Evolutionary conservation across 495 filamentous ascomycete genomes (phyloP).

Genomic region (Jackrogersella minutella): DNA sequence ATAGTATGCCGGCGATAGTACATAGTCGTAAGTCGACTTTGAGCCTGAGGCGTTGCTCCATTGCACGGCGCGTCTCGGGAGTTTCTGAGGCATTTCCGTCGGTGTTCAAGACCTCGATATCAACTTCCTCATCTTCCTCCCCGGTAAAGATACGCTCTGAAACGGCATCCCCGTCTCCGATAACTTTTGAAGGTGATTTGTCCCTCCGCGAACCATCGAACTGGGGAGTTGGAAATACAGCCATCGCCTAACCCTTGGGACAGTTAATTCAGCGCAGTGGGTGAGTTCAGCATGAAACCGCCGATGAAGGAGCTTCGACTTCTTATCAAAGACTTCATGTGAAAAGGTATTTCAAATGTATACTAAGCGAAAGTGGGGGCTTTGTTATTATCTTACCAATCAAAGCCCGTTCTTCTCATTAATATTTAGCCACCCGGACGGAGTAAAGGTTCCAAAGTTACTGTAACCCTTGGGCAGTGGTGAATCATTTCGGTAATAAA

Average conservation of each 20-base stretch:
- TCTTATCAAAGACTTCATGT: conserved; percentile 28
- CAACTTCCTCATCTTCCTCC: conserved; percentile 21
- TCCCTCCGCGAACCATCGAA: conserved; percentile 1
- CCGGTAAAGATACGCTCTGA: conserved; percentile 27
- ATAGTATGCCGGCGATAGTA: conserved; percentile 76
- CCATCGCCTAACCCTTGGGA: conserved; percentile 10
- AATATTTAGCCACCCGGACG: conserved; percentile 21
- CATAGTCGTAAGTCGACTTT: conserved; percentile 79
- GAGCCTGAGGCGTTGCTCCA: conserved; percentile 57
- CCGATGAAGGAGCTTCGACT: conserved; percentile 9
- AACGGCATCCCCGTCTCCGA: conserved; percentile 12
- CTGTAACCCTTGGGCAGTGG: background rate
- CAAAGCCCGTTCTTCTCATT: conserved; percentile 10
- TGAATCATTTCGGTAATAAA: conserved; percentile 24
- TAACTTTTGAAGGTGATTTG: conserved; percentile 15
- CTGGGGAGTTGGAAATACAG: conserved; percentile 1
- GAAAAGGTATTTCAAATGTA: conserved; percentile 31
- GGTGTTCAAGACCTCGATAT: background rate
- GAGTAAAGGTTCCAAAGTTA: background rate
- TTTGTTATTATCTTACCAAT: conserved; percentile 32
- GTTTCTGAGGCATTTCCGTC: background rate
- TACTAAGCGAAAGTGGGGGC: conserved; percentile 37
- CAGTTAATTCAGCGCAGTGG: background rate
- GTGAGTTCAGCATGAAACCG: background rate
- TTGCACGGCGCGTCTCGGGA: conserved; percentile 5